Conservation (phyloP, 352 stramenopile genomes). For the Pythium coloratum region DNA sequence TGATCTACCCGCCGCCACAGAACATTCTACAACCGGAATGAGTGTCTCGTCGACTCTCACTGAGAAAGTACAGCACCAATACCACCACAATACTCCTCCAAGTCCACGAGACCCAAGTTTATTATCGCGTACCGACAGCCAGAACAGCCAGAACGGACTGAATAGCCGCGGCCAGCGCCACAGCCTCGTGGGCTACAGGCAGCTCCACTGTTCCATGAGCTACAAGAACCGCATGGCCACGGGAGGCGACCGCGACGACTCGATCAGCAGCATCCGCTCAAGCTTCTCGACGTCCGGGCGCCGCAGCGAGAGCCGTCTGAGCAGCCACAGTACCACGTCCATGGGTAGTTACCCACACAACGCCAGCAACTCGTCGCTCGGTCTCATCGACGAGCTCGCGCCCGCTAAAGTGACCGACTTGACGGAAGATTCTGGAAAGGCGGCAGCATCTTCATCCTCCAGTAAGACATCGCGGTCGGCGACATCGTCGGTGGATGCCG, state of each 20-base stretch:
- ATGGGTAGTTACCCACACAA: background rate
- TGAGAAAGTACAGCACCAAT: conserved; percentile 3
- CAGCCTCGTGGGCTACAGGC: conserved; percentile 68
- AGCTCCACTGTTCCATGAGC: conserved; percentile 83
- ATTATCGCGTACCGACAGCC: conserved; percentile 12
- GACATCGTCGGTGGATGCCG: background rate
- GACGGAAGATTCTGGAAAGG: background rate
- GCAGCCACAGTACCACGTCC: conserved; percentile 13
- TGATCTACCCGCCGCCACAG: background rate
- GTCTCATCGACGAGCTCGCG: conserved; percentile 23
- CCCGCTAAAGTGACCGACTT: background rate
- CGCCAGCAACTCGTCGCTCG: conserved; percentile 9
- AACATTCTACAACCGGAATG: conserved; percentile 1
- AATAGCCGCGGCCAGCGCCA: conserved; percentile 33
- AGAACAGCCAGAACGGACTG: conserved; percentile 15
- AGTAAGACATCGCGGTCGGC: background rate
- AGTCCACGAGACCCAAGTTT: background rate
- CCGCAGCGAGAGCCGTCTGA: conserved; percentile 17
- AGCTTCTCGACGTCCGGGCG: conserved; percentile 20
- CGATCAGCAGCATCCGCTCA: conserved; percentile 1
- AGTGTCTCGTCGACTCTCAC: background rate
- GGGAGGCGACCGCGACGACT: conserved; percentile 10
- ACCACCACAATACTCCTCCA: background rate
- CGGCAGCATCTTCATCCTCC: background rate
- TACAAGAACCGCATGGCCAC: conserved; percentile 76